phyloP scores from a whole-genome alignment of 192 early-diverging fungal genomes.

The Mortierella alpina region DNA sequence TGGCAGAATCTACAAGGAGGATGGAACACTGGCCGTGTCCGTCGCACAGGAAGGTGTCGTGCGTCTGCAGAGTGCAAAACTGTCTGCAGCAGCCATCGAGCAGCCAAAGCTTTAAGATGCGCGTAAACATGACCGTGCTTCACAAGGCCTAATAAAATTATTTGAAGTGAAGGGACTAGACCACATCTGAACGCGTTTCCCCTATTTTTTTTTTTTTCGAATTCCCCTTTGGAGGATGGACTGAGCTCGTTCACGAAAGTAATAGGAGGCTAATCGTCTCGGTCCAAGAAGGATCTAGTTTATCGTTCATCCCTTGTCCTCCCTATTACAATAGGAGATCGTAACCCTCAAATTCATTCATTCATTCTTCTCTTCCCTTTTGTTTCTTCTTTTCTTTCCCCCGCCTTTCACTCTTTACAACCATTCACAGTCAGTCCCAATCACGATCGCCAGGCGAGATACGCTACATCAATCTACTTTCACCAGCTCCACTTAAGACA shows the following conservation, averaged over 20 bases:
- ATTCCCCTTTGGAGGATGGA: neutral
- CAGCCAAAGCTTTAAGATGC: constrained; percentile 26
- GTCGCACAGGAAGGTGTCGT: constrained; percentile 90
- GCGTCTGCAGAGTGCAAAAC: constrained; percentile 36
- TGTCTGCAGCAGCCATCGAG: constrained; percentile 12
- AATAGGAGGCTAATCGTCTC: neutral
- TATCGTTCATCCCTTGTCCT: neutral
- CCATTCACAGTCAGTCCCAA: neutral
- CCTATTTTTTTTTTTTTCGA: neutral
- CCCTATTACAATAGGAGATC: neutral
- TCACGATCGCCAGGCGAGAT: neutral
- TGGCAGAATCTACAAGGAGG: constrained; percentile 81
- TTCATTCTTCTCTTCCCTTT: neutral
- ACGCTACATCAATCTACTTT: neutral
- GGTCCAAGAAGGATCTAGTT: neutral
- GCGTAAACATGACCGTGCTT: neutral
- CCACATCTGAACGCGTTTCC: neutral
- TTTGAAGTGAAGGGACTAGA: neutral
- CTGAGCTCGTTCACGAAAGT: neutral
- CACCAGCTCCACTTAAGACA: neutral
- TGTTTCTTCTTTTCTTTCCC: neutral
- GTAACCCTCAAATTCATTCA: no score
- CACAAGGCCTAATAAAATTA: neutral
- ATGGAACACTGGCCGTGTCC: constrained; percentile 83
- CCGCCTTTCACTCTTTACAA: neutral